Evolutionary conservation across 495 filamentous ascomycete species (phyloP).

Genomic region (Penicillium odoratum): DNA sequence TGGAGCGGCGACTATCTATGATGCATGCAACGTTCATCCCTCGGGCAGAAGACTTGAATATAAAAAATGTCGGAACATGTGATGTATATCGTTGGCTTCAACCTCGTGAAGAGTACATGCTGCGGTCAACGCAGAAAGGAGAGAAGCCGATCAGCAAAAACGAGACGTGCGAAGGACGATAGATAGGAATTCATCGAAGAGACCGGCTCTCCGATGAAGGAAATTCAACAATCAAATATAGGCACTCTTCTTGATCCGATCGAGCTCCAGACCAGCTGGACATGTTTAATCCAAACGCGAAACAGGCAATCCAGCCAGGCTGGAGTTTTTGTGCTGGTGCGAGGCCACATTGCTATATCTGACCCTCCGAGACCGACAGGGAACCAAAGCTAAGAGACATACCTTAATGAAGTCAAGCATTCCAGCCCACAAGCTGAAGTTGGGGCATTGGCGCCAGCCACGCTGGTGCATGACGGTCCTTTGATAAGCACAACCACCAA

Average conservation of each 20-base stretch:
- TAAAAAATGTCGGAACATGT: not conserved
- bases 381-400: constrained; percentile 46
- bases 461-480: constrained; percentile 91
- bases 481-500: constrained; percentile 94
- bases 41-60: constrained; percentile 6
- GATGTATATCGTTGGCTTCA: constrained; percentile 6
- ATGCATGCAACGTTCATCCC: not conserved
- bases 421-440: constrained; percentile 91
- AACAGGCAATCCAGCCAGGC: constrained; percentile 24
- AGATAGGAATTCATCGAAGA: not conserved
- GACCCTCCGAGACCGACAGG: constrained; percentile 30
- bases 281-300: constrained; percentile 40
- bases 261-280: constrained; percentile 30
- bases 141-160: not conserved
- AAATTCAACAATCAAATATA: not conserved
- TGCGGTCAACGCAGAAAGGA: constrained; percentile 17
- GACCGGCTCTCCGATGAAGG: constrained; percentile 2
- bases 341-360: constrained; percentile 23
- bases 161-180: constrained; percentile 5
- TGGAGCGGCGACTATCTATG: constrained; percentile 12
- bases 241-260: constrained; percentile 12
- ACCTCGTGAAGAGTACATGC: constrained; percentile 17
- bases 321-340: constrained; percentile 24
- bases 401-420: constrained; percentile 82
- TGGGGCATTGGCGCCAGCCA: constrained; percentile 94